Evolutionary conservation across 2,329 filamentous ascomycete genomes (phyloP).

Genomic region (Fusarium graminum): DNA sequence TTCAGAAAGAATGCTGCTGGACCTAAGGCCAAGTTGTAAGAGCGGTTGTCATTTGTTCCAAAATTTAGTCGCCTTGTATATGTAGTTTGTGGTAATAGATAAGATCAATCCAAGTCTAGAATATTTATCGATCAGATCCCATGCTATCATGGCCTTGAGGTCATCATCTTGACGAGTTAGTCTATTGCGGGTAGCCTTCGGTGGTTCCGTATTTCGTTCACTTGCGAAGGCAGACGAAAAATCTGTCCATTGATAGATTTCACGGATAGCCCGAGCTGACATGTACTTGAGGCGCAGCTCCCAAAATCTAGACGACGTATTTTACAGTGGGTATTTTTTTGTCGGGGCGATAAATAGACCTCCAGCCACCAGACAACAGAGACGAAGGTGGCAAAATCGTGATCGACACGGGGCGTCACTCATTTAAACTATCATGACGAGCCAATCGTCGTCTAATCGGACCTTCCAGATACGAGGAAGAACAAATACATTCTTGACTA

Average conservation of each 20-base stretch:
- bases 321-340: not conserved
- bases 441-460: no score
- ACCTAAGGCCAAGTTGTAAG: constrained; percentile 31
- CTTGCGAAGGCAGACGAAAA: not conserved
- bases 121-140: not conserved
- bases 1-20: constrained; percentile 32
- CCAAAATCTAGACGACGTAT: not conserved
- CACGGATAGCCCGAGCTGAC: not conserved
- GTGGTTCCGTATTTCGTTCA: not conserved
- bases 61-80: not conserved
- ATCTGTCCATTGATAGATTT: not conserved
- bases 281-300: not conserved
- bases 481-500: no score
- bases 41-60: constrained; percentile 2
- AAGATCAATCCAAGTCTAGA: not conserved
- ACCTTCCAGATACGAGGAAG: no score
- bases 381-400: no score
- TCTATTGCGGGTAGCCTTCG: not conserved
- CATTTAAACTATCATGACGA: no score
- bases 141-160: no score
- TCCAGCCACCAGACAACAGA: no score
- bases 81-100: constrained; percentile 13
- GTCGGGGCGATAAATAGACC: no score
- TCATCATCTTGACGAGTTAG: not conserved
- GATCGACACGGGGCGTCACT: no score